phyloP scores from a whole-genome alignment of 169 alveolate genomes.

The Cytauxzoon felis region DNA sequence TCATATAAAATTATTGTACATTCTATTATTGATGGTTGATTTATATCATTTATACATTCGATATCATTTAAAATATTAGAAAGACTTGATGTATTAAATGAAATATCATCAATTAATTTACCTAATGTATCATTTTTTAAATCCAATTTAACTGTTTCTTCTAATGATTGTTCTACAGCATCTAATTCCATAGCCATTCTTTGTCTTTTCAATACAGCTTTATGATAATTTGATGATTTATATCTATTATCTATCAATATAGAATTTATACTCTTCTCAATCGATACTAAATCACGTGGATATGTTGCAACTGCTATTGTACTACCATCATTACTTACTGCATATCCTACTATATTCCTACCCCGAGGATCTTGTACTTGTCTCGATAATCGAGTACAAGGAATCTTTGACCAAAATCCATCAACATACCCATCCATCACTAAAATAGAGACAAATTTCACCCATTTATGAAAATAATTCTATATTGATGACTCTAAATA shows the following conservation, averaged over 20 bases:
- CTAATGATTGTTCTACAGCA: slow-evolving; percentile 21
- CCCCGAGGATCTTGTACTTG: slow-evolving; percentile 60
- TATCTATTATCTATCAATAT: slow-evolving; percentile 29
- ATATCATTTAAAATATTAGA: slow-evolving; percentile 12
- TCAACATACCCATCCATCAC: slow-evolving; percentile 39
- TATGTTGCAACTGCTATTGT: slow-evolving; percentile 34
- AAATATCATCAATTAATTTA: slow-evolving; percentile 7
- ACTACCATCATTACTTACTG: slow-evolving; percentile 32
- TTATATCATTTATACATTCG: slow-evolving; percentile 3
- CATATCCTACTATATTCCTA: slow-evolving; percentile 11
- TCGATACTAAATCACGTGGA: slow-evolving; percentile 12
- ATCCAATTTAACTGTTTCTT: slow-evolving; percentile 3
- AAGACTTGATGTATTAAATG: slow-evolving; percentile 24
- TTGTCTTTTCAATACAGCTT: slow-evolving; percentile 23
- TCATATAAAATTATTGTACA: slow-evolving; percentile 28
- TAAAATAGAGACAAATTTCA: no score
- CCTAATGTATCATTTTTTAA: slow-evolving; percentile 20
- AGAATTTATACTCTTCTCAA: slow-evolving; percentile 24
- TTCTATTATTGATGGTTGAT: slow-evolving; percentile 11
- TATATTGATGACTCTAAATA: no score
- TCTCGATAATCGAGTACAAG: slow-evolving; percentile 44
- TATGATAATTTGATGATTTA: slow-evolving; percentile 29
- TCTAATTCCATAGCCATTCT: slow-evolving; percentile 14
- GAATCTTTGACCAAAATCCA: slow-evolving; percentile 42
- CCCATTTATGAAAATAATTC: no score